Percentiles rank a stretch among this genome's conserved stretches.
Conservation (phyloP, 2,329 filamentous ascomycete species). For the Trichoderma brevicompactum region DNA sequence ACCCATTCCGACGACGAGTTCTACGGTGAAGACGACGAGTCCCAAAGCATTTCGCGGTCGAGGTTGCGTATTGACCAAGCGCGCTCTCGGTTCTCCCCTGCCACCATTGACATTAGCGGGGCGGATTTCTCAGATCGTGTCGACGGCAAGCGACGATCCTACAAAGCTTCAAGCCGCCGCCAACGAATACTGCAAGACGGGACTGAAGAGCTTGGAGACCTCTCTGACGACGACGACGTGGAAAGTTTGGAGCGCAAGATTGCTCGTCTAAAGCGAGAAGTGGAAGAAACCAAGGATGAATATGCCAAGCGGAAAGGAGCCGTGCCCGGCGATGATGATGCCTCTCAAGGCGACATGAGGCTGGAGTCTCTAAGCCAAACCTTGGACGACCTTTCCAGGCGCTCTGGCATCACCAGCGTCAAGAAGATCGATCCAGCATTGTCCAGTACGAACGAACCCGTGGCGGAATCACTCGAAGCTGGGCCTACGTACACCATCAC, state of each 20-base stretch:
- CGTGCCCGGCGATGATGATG: constrained; percentile 55
- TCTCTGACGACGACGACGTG: constrained; percentile 76
- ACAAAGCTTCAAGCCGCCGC: constrained; percentile 73
- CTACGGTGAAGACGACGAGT: constrained; percentile 65
- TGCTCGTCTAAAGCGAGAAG: constrained; percentile 79
- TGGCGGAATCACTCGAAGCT: background rate
- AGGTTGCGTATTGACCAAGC: constrained; percentile 78
- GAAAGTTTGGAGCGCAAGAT: constrained; percentile 80
- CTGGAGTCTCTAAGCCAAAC: constrained; percentile 72
- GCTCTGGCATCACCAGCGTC: constrained; percentile 32
- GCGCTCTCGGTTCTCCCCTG: constrained; percentile 75
- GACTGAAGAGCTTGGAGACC: constrained; percentile 70
- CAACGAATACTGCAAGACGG: constrained; percentile 66
- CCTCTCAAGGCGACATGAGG: constrained; percentile 39
- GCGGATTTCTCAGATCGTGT: constrained; percentile 92
- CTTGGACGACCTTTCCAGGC: constrained; percentile 65
- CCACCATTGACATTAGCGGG: constrained; percentile 74
- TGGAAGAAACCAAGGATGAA: constrained; percentile 72
- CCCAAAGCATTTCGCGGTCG: constrained; percentile 72
- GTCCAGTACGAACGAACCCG: constrained; percentile 33
- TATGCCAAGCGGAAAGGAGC: constrained; percentile 57
- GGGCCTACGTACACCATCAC: constrained; percentile 65
- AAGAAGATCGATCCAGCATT: constrained; percentile 29
- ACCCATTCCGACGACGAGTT: constrained; percentile 67
- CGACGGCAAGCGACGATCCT: constrained; percentile 79